Evolutionary conservation across 2,329 filamentous ascomycete species (phyloP).

Genomic region (Trichoderma sp.): DNA sequence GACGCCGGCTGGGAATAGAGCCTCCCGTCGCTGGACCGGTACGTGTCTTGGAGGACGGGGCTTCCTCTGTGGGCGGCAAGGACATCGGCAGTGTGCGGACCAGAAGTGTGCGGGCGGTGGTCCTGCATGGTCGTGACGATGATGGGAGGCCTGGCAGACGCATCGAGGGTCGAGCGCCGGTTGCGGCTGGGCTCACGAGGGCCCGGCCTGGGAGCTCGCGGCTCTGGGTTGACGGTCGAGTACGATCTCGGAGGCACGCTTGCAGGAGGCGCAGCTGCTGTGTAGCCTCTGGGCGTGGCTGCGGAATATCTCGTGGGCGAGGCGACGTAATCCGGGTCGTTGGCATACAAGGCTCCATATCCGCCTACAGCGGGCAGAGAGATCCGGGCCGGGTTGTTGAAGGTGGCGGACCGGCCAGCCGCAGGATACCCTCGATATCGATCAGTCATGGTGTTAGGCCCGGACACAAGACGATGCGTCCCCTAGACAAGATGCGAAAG

Average conservation of each 20-base stretch:
- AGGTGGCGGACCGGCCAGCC: slow-evolving; percentile 44
- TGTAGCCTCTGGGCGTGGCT: slow-evolving; percentile 35
- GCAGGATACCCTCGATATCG: slow-evolving; percentile 42
- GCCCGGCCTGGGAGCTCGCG: slow-evolving; percentile 45
- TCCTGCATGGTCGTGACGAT: slow-evolving; percentile 56
- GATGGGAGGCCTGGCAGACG: slow-evolving; percentile 49
- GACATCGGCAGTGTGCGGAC: slow-evolving; percentile 38
- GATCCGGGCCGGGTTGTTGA: slow-evolving; percentile 49
- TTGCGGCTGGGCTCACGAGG: slow-evolving; percentile 48
- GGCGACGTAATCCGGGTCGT: slow-evolving; percentile 55
- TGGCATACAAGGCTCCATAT: slow-evolving; percentile 47
- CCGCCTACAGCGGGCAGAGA: slow-evolving; percentile 53
- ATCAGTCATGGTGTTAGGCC: slow-evolving; percentile 43
- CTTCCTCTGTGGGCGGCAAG: slow-evolving; percentile 43
- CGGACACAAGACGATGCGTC: not conserved
- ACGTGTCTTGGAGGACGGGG: slow-evolving; percentile 49
- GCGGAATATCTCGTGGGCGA: slow-evolving; percentile 33
- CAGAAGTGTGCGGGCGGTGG: slow-evolving; percentile 39
- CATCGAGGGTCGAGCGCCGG: slow-evolving; percentile 53
- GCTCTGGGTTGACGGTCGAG: slow-evolving; percentile 47
- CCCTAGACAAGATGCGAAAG: not conserved
- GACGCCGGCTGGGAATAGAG: slow-evolving; percentile 59
- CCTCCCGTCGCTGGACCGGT: slow-evolving; percentile 49
- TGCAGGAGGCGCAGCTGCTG: slow-evolving; percentile 34
- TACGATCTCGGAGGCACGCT: slow-evolving; percentile 52